A percentile compares a stretch with the other conserved stretches of the same genome.
Evolutionary conservation across 2,329 filamentous ascomycete species (phyloP).

Genomic region (Ceratocystis variospora): DNA sequence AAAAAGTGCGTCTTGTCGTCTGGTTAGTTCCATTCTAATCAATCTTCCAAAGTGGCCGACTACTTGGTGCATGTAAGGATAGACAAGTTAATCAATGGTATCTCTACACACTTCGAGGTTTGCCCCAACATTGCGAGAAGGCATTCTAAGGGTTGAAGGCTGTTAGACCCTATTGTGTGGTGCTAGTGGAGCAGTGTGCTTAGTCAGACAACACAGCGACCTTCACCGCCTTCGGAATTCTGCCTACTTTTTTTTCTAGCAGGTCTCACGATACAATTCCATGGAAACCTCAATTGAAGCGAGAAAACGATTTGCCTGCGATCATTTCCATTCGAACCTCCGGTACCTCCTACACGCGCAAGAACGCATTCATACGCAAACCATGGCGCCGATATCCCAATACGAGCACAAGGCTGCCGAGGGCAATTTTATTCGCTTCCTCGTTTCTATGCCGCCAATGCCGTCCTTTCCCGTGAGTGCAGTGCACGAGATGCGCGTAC

Average conservation of each 20-base stretch:
- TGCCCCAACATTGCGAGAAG: too few species aligned
- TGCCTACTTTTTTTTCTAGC: slow-evolving; percentile 16
- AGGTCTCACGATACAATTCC: background rate
- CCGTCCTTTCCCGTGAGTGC: slow-evolving; percentile 44
- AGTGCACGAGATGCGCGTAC: slow-evolving; percentile 76
- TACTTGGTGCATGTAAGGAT: too few species aligned
- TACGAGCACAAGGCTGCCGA: slow-evolving; percentile 15
- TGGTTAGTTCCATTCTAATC: too few species aligned
- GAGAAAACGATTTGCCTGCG: too few species aligned
- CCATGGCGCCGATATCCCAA: slow-evolving; percentile 15
- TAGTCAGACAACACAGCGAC: slow-evolving; percentile 3
- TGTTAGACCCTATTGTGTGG: too few species aligned
- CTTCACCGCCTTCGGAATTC: slow-evolving; percentile 16
- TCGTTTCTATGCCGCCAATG: slow-evolving; percentile 50
- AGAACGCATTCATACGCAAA: background rate
- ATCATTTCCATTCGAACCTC: too few species aligned
- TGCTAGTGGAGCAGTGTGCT: background rate
- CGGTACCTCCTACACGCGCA: background rate
- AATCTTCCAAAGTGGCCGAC: too few species aligned
- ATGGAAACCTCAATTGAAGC: too few species aligned
- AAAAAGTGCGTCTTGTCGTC: too few species aligned
- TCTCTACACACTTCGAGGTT: too few species aligned
- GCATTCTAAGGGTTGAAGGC: too few species aligned
- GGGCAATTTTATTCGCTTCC: slow-evolving; percentile 56
- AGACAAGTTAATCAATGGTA: too few species aligned